Base-by-base conservation (phyloP, 495 filamentous ascomycete species). In the Lindgomyces ingoldianus region DNA sequence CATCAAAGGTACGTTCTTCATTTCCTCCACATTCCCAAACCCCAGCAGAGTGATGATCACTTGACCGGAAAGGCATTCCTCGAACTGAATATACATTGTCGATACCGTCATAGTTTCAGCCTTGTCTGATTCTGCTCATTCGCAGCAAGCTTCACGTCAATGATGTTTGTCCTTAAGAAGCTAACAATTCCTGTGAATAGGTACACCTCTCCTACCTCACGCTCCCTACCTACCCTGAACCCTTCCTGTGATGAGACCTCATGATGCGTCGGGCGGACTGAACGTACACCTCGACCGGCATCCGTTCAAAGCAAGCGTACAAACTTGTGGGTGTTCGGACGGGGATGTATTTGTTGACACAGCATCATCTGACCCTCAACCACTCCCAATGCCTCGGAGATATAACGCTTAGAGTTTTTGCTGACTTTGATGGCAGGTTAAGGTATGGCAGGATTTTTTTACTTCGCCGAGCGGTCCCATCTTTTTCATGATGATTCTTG, bases 181-280 rank as follows among this genome's bases (percentile, higher is more conserved):
- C 81, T 85, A 82, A 83, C 76, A 64, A 51, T 52, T 58, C 60
- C 55, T 62, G 63, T 76, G 85, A 81, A 81, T 87, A 91, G 78
- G 83, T 77, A 77, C 55, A 72, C 63, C 60, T 63, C 65, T 45
- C 63, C 63, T 50, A 58, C 50, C 61, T 46, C 46, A 60, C 66
- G 57, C 65, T 42, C 57, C 48, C 46, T 36, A 44, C 45, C 53
- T 64, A 57, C 60, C 54, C 55, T 67, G 53, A 58, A 53, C 51
- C 64, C 77, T 70, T 80, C 71, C 71, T 80, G 90, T 92, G 87
- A 94, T 53, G 65, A 85, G 91, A 96, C 87, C 86, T 74, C 74
- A 91, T 91, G 89, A 95, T 94, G 90, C 91, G 92, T 92, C 91
- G 91, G 92, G 92, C 92, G 92, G 92, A 93, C 92, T 95, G 87